Evolutionary conservation across 2,329 filamentous ascomycete species (phyloP).

Genomic region (Penicillium brasilianum): DNA sequence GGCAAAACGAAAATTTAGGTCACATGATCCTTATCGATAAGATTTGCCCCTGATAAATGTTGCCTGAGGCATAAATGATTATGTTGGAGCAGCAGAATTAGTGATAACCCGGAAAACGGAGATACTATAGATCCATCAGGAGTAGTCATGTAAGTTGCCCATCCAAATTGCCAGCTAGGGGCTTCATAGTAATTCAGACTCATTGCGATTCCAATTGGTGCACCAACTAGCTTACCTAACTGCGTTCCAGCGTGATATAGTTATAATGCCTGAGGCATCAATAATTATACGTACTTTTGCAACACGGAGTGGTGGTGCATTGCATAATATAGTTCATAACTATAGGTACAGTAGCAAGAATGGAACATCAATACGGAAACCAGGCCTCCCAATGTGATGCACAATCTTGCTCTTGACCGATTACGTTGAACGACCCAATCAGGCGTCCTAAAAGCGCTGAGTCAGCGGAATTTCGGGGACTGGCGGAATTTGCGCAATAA

Average conservation of each 20-base stretch:
- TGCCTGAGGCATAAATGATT: slow-evolving; percentile 1
- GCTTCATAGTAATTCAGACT: too few species aligned
- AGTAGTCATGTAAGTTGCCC: too few species aligned
- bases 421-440: neutral
- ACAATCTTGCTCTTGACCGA: neutral
- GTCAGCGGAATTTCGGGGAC: slow-evolving; percentile 6
- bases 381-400: neutral
- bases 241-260: too few species aligned
- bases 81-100: too few species aligned
- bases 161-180: too few species aligned
- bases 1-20: slow-evolving; percentile 31
- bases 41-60: slow-evolving; percentile 1
- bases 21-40: slow-evolving; percentile 33
- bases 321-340: neutral
- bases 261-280: slow-evolving; percentile 11
- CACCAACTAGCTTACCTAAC: too few species aligned
- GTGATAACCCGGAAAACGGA: too few species aligned
- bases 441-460: neutral
- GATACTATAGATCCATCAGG: too few species aligned
- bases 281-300: neutral
- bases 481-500: neutral
- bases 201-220: too few species aligned
- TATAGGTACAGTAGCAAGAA: too few species aligned
- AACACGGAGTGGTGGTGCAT: neutral
- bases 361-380: neutral